Evolutionary conservation across 805 yeast genomes (phyloP).

Genomic region (Pichia deserticola): DNA sequence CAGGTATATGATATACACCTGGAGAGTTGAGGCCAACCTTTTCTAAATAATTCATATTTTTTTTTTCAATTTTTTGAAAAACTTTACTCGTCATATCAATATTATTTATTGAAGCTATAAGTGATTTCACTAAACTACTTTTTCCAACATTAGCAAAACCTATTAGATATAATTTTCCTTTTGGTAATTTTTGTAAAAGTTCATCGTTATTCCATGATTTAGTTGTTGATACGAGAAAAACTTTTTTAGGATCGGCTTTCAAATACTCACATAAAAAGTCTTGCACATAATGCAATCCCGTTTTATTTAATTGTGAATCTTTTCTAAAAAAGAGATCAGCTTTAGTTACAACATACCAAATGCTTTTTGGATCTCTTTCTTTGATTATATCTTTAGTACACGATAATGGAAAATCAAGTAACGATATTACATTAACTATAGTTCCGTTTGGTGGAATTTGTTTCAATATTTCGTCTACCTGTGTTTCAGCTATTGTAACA

Average conservation of each 20-base stretch:
- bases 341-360: slow-evolving; percentile 37
- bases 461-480: slow-evolving; percentile 26
- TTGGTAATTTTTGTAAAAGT: slow-evolving; percentile 32
- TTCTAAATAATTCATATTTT: slow-evolving; percentile 16
- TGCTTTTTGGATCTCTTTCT: slow-evolving; percentile 27
- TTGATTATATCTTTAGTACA: slow-evolving; percentile 32
- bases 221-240: slow-evolving; percentile 44
- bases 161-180: slow-evolving; percentile 39
- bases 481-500: background rate
- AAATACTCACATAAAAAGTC: slow-evolving; percentile 25
- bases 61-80: slow-evolving; percentile 18
- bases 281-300: slow-evolving; percentile 26
- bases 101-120: slow-evolving; percentile 19
- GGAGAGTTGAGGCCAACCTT: slow-evolving; percentile 26
- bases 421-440: slow-evolving; percentile 55
- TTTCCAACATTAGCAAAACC: slow-evolving; percentile 71
- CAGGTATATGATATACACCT: slow-evolving; percentile 51
- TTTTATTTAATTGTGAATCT: slow-evolving; percentile 15
- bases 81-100: slow-evolving; percentile 10
- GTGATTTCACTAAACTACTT: slow-evolving; percentile 47
- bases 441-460: slow-evolving; percentile 38
- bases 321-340: slow-evolving; percentile 29
- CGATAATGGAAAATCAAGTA: slow-evolving; percentile 67
- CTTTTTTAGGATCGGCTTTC: slow-evolving; percentile 27
- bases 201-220: slow-evolving; percentile 44